Percentiles rank a stretch among this genome's conserved stretches.
Evolutionary conservation across 2,329 filamentous ascomycete species (phyloP).

Genomic region (Xylaria sp.): DNA sequence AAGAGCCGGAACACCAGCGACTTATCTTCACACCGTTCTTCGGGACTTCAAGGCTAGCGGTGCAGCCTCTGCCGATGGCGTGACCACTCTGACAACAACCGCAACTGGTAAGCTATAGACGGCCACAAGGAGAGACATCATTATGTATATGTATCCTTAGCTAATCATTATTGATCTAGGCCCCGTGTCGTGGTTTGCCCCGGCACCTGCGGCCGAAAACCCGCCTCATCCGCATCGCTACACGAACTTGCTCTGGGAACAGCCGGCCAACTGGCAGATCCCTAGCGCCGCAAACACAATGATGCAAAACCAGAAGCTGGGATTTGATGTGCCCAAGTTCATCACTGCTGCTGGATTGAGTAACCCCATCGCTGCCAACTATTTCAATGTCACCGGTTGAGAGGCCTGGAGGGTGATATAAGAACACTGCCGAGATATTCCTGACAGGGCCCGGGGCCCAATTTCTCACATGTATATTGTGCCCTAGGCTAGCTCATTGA

Average conservation of each 20-base stretch:
- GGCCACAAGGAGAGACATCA: background rate
- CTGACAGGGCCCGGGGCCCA: background rate
- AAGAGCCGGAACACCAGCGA: conserved; percentile 41
- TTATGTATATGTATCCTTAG: background rate
- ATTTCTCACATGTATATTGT: background rate
- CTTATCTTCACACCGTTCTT: conserved; percentile 49
- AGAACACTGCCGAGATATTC: background rate
- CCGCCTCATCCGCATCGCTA: conserved; percentile 54
- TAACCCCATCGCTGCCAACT: conserved; percentile 49
- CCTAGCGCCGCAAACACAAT: conserved; percentile 47
- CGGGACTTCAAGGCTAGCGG: conserved; percentile 47
- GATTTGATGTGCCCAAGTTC: conserved; percentile 50
- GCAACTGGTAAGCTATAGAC: conserved; percentile 20
- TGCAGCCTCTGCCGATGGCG: conserved; percentile 38
- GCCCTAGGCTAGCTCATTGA: background rate
- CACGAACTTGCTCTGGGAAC: conserved; percentile 53
- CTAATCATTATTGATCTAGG: conserved; percentile 35
- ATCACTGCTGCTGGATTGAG: conserved; percentile 47
- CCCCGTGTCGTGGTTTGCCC: conserved; percentile 47
- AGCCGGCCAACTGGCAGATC: conserved; percentile 50
- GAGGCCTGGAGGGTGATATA: background rate
- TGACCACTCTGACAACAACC: conserved; percentile 42
- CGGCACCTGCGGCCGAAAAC: conserved; percentile 50
- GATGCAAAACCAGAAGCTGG: conserved; percentile 49
- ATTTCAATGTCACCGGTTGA: conserved; percentile 51